Evolutionary conservation across 164 flowering plant genomes (phyloP).

Genomic region (Umbilicus rupestris): DNA sequence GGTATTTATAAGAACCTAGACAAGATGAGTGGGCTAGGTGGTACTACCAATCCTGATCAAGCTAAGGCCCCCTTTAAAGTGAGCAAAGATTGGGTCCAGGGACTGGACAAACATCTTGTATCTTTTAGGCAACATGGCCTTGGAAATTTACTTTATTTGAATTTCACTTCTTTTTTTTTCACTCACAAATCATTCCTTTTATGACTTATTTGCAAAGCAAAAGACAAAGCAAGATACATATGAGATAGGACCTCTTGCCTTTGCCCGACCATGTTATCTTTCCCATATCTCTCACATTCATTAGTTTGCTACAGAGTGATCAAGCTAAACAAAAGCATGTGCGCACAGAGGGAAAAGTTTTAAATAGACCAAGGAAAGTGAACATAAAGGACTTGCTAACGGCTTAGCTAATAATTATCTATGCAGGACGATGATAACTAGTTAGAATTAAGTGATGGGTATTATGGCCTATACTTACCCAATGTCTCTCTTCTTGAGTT

Average conservation of each 20-base stretch:
- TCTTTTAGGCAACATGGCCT: constrained; percentile 3
- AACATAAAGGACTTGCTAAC: constrained; percentile 2
- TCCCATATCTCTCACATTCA: not conserved
- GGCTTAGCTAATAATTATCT: not conserved
- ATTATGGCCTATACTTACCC: not conserved
- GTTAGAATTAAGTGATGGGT: constrained; percentile 1
- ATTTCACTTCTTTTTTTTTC: not conserved
- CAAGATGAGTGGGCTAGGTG: not conserved
- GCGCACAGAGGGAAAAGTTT: not conserved
- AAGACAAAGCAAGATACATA: constrained; percentile 1
- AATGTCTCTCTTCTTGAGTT: not conserved
- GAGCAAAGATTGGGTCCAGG: not conserved
- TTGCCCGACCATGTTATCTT: constrained; percentile 8
- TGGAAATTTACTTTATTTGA: constrained; percentile 2
- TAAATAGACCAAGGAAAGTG: not conserved
- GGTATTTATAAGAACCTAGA: not conserved
- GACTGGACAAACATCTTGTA: not conserved
- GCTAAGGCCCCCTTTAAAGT: not conserved
- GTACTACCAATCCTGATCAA: not conserved
- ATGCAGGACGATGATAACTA: not conserved
- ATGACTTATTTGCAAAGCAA: constrained; percentile 6
- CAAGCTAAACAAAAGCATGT: not conserved
- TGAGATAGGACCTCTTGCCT: not conserved
- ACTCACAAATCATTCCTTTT: not conserved
- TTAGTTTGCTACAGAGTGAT: not conserved